Conservation (phyloP, 495 filamentous ascomycete species). For the Penicillium crystallinum region DNA sequence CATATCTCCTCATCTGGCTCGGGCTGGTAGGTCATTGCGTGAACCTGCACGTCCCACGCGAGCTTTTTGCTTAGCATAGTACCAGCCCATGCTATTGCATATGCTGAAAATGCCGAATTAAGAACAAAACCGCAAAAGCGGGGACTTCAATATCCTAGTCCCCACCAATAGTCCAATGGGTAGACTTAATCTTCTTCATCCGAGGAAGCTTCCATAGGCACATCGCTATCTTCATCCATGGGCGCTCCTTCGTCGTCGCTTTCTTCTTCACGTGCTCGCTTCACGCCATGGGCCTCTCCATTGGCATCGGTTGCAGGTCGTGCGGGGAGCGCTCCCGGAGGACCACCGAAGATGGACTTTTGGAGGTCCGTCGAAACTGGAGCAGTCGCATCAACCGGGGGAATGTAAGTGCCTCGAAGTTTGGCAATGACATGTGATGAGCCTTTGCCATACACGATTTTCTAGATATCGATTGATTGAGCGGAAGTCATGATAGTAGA, state of each 20-base stretch:
- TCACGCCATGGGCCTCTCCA: slow-evolving; percentile 45
- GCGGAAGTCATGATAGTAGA: background rate
- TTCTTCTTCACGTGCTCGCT: slow-evolving; percentile 70
- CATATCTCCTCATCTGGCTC: slow-evolving; percentile 77
- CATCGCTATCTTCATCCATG: slow-evolving; percentile 66
- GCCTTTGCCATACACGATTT: slow-evolving; percentile 81
- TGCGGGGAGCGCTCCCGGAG: slow-evolving; percentile 46
- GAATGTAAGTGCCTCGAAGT: slow-evolving; percentile 81
- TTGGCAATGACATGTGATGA: slow-evolving; percentile 83
- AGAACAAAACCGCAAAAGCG: background rate
- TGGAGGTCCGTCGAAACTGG: slow-evolving; percentile 68
- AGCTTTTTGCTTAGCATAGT: slow-evolving; percentile 30
- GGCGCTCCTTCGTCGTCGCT: slow-evolving; percentile 61
- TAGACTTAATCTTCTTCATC: slow-evolving; percentile 41
- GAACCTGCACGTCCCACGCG: slow-evolving; percentile 62
- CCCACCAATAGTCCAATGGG: background rate
- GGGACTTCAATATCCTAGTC: background rate
- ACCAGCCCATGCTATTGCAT: slow-evolving; percentile 15
- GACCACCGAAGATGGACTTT: slow-evolving; percentile 74
- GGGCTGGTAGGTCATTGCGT: slow-evolving; percentile 70
- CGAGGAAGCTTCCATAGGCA: slow-evolving; percentile 51
- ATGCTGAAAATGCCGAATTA: slow-evolving; percentile 5
- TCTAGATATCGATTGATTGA: slow-evolving; percentile 42
- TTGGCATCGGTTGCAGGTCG: slow-evolving; percentile 35
- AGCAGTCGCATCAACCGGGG: slow-evolving; percentile 50